Evolutionary conservation across 1,284 basidiomycete species (phyloP).

Genomic region (Trichosporon faecale): DNA sequence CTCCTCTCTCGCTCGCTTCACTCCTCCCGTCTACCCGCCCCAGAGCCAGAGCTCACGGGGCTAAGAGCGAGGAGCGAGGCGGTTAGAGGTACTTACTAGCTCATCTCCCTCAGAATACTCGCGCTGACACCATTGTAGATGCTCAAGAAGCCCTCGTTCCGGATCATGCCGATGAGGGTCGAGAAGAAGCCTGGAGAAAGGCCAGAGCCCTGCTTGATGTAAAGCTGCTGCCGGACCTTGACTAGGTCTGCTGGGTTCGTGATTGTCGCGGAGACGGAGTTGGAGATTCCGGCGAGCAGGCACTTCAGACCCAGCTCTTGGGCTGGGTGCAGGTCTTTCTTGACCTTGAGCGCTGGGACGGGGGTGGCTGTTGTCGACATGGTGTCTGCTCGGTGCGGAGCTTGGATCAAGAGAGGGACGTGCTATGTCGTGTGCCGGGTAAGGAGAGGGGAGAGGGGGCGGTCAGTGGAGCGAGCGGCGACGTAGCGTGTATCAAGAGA

Average conservation of each 20-base stretch:
- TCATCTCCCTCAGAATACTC: slow-evolving; percentile 22
- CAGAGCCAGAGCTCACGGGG: too few relatives aligned
- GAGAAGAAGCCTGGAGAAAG: slow-evolving; percentile 17
- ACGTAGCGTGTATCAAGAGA: not conserved
- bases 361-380: not conserved
- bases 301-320: slow-evolving; percentile 5
- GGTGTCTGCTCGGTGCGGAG: not conserved
- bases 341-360: not conserved
- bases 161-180: slow-evolving; percentile 19
- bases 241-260: slow-evolving; percentile 27
- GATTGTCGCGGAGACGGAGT: slow-evolving; percentile 18
- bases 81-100: too few relatives aligned
- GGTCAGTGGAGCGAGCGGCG: not conserved
- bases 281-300: slow-evolving; percentile 16
- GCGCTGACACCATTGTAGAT: slow-evolving; percentile 25
- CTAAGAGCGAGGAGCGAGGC: too few relatives aligned
- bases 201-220: slow-evolving; percentile 22
- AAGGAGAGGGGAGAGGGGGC: too few relatives aligned
- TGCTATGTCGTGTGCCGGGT: too few relatives aligned
- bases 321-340: not conserved
- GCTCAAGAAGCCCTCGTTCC: slow-evolving; percentile 20
- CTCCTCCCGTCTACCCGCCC: too few relatives aligned
- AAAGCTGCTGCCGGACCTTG: slow-evolving; percentile 27
- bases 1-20: too few relatives aligned
- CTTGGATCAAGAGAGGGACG: too few relatives aligned